Percentiles rank a stretch among this genome's conserved stretches.
Evolutionary conservation across 2,329 filamentous ascomycete species (phyloP).

Genomic region (Diaporthe sp.): DNA sequence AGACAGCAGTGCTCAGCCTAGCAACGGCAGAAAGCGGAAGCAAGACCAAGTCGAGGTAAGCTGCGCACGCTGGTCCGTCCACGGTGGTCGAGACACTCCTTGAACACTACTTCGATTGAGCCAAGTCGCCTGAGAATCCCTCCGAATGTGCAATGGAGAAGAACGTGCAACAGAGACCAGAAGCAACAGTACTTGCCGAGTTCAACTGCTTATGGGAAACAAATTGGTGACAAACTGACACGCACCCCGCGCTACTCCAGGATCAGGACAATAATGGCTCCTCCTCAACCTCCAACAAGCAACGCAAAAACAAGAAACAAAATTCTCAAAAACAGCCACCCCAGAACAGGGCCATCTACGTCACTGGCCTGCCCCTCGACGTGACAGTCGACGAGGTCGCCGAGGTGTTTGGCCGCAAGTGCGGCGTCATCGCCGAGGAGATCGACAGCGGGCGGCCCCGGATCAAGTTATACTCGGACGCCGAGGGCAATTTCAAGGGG

Average conservation of each 20-base stretch:
- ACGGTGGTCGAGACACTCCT: conserved; percentile 34
- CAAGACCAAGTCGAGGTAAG: conserved; percentile 57
- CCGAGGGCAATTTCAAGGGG: conserved; percentile 87
- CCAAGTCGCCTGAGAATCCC: neutral
- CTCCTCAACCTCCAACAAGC: conserved; percentile 25
- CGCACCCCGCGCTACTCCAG: conserved; percentile 34
- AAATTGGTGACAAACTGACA: conserved; percentile 36
- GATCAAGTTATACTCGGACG: conserved; percentile 92
- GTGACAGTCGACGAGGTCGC: conserved; percentile 83
- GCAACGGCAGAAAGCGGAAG: conserved; percentile 54
- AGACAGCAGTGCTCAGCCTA: conserved; percentile 34
- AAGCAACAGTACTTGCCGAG: conserved; percentile 17
- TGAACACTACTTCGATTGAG: conserved; percentile 24
- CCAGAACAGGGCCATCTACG: conserved; percentile 91
- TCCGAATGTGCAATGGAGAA: conserved; percentile 10
- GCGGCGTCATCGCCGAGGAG: conserved; percentile 92
- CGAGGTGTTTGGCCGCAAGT: conserved; percentile 84
- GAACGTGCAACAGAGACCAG: neutral
- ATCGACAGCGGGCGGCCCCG: conserved; percentile 88
- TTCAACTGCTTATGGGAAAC: conserved; percentile 13
- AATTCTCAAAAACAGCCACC: conserved; percentile 53
- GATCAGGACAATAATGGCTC: conserved; percentile 45
- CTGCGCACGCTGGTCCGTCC: conserved; percentile 42
- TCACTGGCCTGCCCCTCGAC: conserved; percentile 86
- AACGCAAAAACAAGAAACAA: conserved; percentile 49